Evolutionary conservation across 2,329 filamentous ascomycete species (phyloP).

Genomic region (Ceratocystis harringtonii): DNA sequence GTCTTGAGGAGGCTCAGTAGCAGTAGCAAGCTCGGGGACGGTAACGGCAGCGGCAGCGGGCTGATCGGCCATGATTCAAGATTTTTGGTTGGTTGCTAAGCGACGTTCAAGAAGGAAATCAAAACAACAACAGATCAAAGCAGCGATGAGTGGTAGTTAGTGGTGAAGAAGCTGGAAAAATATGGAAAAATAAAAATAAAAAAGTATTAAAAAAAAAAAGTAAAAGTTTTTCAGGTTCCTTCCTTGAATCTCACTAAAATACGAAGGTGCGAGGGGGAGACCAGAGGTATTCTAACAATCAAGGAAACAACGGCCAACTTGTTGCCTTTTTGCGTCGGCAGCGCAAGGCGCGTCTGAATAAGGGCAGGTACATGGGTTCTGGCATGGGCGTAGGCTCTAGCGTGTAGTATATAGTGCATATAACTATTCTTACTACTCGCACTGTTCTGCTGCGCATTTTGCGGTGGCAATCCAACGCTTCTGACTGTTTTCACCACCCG

Average conservation of each 20-base stretch:
- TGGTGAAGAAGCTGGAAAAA: too few species aligned
- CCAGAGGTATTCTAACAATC: too few species aligned
- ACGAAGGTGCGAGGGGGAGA: too few species aligned
- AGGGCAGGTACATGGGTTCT: background rate
- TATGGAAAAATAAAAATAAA: background rate
- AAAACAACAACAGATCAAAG: too few species aligned
- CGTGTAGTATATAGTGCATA: background rate
- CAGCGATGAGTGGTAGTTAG: too few species aligned
- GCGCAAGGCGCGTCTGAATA: background rate
- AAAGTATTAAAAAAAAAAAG: background rate
- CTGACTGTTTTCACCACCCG: too few species aligned
- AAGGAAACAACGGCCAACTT: too few species aligned
- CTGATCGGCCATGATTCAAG: constrained; percentile 10
- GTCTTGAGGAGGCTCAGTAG: background rate
- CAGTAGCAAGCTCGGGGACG: background rate
- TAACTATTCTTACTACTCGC: background rate
- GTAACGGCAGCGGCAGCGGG: background rate
- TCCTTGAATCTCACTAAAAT: background rate
- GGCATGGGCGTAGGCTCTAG: background rate
- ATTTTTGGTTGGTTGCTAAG: background rate
- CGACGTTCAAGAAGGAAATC: background rate
- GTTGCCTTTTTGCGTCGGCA: background rate
- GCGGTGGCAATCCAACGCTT: background rate
- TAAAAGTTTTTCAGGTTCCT: background rate
- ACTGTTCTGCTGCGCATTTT: background rate